These are phyloP conservation scores for Penicillium coffeae DNA, from an alignment of 495 filamentous ascomycete species.

Conservation along the genomic window DNA sequence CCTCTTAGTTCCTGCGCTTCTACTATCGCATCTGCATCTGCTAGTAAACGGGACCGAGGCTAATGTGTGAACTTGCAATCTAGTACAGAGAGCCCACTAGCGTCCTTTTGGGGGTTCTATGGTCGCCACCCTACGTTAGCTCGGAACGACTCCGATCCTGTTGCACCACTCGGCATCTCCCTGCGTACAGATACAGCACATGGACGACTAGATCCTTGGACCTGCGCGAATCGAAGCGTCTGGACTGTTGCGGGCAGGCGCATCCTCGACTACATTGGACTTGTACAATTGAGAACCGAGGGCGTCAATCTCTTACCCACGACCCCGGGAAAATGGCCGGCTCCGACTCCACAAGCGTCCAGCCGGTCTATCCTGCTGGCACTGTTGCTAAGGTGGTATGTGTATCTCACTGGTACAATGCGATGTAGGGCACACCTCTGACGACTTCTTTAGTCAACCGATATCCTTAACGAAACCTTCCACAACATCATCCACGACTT, in stretches of 20 bases:
- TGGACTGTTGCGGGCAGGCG: slow-evolving; percentile 24
- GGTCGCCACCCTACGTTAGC: slow-evolving; percentile 6
- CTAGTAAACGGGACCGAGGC: background rate
- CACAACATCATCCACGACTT: slow-evolving; percentile 72
- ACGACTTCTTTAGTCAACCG: slow-evolving; percentile 32
- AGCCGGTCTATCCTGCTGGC: slow-evolving; percentile 35
- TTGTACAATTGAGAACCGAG: background rate
- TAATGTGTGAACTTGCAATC: slow-evolving; percentile 1
- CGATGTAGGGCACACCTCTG: slow-evolving; percentile 4
- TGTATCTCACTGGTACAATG: background rate
- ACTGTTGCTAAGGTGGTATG: slow-evolving; percentile 47
- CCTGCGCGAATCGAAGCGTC: slow-evolving; percentile 18
- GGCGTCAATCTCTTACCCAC: background rate
- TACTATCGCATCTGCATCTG: background rate
- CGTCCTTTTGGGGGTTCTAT: slow-evolving; percentile 5
- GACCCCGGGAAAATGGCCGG: slow-evolving; percentile 34
- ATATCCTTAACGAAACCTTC: slow-evolving; percentile 62
- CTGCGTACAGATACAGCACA: slow-evolving; percentile 27
- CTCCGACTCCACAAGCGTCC: slow-evolving; percentile 28
- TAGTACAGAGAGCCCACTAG: background rate
- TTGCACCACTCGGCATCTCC: slow-evolving; percentile 16
- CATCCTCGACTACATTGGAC: slow-evolving; percentile 14
- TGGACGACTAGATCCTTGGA: slow-evolving; percentile 25
- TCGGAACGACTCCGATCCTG: slow-evolving; percentile 15
- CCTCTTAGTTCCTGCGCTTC: background rate